These are phyloP conservation scores for Actinomucor elegans DNA, from an alignment of 371 early-diverging fungal genomes.

Conservation along the genomic window DNA sequence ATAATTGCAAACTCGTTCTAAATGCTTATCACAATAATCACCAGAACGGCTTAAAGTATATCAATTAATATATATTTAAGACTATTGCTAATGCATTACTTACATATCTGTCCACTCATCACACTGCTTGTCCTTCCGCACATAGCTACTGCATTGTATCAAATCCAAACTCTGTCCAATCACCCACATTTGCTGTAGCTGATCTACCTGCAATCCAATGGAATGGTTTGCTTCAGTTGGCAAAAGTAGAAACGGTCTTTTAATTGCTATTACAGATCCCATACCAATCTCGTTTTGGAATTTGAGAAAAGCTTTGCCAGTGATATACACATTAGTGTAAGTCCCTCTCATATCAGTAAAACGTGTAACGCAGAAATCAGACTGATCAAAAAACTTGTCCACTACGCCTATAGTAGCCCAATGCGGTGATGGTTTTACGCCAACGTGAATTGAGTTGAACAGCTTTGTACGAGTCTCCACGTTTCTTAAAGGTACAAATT, in stretches of 20 bases:
- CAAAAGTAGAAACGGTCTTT: slow-evolving; percentile 26
- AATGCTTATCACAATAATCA: slow-evolving; percentile 41
- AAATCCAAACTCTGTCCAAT: slow-evolving; percentile 42
- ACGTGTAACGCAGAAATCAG: slow-evolving; percentile 25
- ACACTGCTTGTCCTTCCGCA: slow-evolving; percentile 23
- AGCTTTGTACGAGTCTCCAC: slow-evolving; percentile 6
- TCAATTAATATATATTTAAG: neutral
- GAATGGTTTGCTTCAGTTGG: slow-evolving; percentile 18
- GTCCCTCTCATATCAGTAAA: slow-evolving; percentile 34
- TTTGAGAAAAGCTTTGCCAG: slow-evolving; percentile 26
- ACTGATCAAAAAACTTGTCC: slow-evolving; percentile 18
- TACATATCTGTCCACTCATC: slow-evolving; percentile 39
- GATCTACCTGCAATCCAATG: slow-evolving; percentile 27
- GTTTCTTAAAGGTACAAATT: slow-evolving; percentile 14
- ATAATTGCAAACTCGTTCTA: slow-evolving; percentile 23
- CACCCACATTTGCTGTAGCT: slow-evolving; percentile 29
- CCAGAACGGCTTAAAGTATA: slow-evolving; percentile 30
- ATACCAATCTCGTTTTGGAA: slow-evolving; percentile 18
- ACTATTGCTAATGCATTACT: neutral
- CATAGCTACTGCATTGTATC: slow-evolving; percentile 27
- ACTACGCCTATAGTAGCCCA: slow-evolving; percentile 43
- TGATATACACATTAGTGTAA: slow-evolving; percentile 26
- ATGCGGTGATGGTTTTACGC: slow-evolving; percentile 26
- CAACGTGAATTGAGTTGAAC: slow-evolving; percentile 28
- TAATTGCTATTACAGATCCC: slow-evolving; percentile 29